Conservation (phyloP, 371 early-diverging fungal genomes). For the Apophysomyces sp. region DNA sequence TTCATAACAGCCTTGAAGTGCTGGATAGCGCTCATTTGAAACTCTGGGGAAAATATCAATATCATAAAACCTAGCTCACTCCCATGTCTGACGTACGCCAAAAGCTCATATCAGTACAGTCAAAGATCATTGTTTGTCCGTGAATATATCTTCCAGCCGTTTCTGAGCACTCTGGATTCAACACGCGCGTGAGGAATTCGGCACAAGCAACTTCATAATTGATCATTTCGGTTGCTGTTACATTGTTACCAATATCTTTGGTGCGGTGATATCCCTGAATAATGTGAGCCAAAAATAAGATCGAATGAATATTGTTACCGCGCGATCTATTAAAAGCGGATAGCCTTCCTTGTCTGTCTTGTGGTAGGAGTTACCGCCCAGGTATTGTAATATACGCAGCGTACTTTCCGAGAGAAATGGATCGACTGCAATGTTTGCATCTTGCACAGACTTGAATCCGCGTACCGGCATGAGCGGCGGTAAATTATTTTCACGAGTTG, state of each 20-base stretch:
- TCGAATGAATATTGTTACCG: slow-evolving; percentile 40
- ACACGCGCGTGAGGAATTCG: slow-evolving; percentile 69
- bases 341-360: slow-evolving; percentile 78
- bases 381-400: slow-evolving; percentile 54
- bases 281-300: too few relatives aligned
- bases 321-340: slow-evolving; percentile 78
- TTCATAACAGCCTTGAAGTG: slow-evolving; percentile 70
- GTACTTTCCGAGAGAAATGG: slow-evolving; percentile 65
- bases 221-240: slow-evolving; percentile 57
- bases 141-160: slow-evolving; percentile 63
- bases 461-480: slow-evolving; percentile 70
- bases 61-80: not conserved
- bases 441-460: slow-evolving; percentile 63
- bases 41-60: slow-evolving; percentile 32
- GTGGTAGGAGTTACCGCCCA: slow-evolving; percentile 82
- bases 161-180: slow-evolving; percentile 70
- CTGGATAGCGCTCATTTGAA: slow-evolving; percentile 71
- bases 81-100: slow-evolving; percentile 44
- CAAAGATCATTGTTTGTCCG: slow-evolving; percentile 80
- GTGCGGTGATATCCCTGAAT: slow-evolving; percentile 66
- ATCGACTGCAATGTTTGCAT: slow-evolving; percentile 59
- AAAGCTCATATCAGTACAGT: slow-evolving; percentile 72
- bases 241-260: slow-evolving; percentile 63
- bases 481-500: slow-evolving; percentile 57
- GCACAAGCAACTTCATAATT: slow-evolving; percentile 70